These are phyloP conservation scores for Arxiozyma heterogenica DNA, from an alignment of 1,139 yeast genomes.

Conservation along the genomic window DNA sequence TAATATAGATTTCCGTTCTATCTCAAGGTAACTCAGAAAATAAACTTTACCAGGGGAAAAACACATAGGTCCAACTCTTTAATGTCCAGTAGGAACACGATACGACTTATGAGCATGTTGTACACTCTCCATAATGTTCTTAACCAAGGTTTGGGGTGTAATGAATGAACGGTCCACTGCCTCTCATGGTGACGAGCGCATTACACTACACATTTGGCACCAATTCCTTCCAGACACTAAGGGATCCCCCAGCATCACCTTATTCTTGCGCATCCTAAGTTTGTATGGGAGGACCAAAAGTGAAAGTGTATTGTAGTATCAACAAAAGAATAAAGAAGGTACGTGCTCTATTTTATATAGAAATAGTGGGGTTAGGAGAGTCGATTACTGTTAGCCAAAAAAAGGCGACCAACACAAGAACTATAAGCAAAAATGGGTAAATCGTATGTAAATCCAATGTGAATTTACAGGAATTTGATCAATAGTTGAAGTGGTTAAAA, in stretches of 20 bases:
- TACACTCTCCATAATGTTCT: background rate
- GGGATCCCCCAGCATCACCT: background rate
- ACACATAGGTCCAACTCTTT: background rate
- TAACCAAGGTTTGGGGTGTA: background rate
- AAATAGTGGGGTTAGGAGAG: background rate
- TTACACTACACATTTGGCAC: background rate
- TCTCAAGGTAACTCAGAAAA: background rate
- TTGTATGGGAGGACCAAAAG: background rate
- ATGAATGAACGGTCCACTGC: background rate
- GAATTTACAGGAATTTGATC: slow-evolving; percentile 21
- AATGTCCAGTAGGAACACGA: background rate
- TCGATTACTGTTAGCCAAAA: slow-evolving; percentile 1
- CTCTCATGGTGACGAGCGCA: background rate
- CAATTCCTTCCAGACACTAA: background rate
- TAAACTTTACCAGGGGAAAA: background rate
- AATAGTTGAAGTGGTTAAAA: background rate
- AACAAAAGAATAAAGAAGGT: background rate
- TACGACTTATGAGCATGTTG: background rate
- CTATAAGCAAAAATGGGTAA: slow-evolving; percentile 34
- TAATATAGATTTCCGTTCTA: background rate
- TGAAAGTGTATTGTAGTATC: background rate
- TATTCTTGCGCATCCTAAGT: background rate
- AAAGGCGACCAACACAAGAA: slow-evolving; percentile 20
- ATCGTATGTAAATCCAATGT: slow-evolving; percentile 27
- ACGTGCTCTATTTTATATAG: background rate